Conservation (phyloP, 148 eudicot species). For the Linanthus parryae region DNA sequence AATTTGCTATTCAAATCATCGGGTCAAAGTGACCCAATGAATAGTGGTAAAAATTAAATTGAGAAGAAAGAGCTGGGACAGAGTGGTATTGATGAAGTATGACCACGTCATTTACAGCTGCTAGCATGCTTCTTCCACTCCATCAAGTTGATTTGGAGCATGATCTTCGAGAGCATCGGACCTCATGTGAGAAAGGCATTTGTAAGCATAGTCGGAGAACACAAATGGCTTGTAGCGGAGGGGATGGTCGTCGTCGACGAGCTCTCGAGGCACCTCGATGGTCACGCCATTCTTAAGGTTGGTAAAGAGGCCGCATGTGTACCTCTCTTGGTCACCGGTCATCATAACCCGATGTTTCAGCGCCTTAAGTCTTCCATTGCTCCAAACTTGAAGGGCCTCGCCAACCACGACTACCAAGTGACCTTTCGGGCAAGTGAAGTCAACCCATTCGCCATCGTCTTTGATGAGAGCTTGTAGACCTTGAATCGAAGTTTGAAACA, state of each 20-base stretch:
- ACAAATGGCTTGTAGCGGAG: background rate
- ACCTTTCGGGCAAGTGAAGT: background rate
- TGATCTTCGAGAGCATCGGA: constrained; percentile 1
- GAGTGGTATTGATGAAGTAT: too few relatives aligned
- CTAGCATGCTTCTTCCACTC: too few relatives aligned
- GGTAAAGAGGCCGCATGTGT: constrained; percentile 6
- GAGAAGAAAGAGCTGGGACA: too few relatives aligned
- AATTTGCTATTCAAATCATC: too few relatives aligned
- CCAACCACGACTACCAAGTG: constrained; percentile 7
- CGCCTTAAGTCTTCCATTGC: constrained; percentile 4
- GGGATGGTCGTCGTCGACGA: background rate
- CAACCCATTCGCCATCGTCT: background rate
- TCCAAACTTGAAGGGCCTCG: constrained; percentile 6
- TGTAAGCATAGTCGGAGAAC: constrained; percentile 3
- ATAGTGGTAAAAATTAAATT: too few relatives aligned
- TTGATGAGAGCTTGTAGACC: constrained; percentile 1
- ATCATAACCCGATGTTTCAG: constrained; percentile 4
- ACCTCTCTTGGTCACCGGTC: constrained; percentile 1
- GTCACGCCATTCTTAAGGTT: background rate
- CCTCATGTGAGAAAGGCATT: background rate
- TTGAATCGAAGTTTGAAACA: constrained; percentile 3
- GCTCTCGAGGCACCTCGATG: background rate
- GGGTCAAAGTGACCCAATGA: too few relatives aligned
- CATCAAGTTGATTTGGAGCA: too few relatives aligned
- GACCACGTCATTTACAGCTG: too few relatives aligned